A percentile compares a stretch with the other conserved stretches of the same genome.
These are phyloP conservation scores for Phytophthora podocarpi DNA, from an alignment of 352 stramenopile genomes.

Conservation along the genomic window DNA sequence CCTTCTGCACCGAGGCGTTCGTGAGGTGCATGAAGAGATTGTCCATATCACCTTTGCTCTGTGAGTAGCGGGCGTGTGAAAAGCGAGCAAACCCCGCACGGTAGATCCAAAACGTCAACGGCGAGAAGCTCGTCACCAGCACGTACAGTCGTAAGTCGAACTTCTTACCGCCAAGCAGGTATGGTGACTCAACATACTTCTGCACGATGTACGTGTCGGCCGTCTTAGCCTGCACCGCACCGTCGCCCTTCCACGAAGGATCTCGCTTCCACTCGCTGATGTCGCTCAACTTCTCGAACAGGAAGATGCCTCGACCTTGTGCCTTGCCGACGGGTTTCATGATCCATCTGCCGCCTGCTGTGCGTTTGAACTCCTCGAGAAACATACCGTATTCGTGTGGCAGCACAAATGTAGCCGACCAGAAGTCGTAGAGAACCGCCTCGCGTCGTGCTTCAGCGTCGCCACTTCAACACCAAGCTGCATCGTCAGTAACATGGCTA, in stretches of 20 bases:
- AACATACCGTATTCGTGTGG: conserved; percentile 89
- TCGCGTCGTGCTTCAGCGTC: conserved; percentile 40
- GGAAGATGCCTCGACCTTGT: conserved; percentile 82
- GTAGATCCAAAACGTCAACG: conserved; percentile 88
- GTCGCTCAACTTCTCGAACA: conserved; percentile 88
- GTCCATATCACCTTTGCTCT: conserved; percentile 66
- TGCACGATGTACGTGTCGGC: conserved; percentile 81
- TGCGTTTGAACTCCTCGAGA: conserved; percentile 68
- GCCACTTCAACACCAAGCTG: conserved; percentile 24
- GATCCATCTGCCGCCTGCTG: conserved; percentile 86
- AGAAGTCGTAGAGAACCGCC: conserved; percentile 64
- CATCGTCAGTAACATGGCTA: conserved; percentile 12
- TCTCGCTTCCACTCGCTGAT: conserved; percentile 90
- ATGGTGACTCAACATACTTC: conserved; percentile 76
- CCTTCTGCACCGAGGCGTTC: conserved; percentile 82
- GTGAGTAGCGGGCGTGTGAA: conserved; percentile 77
- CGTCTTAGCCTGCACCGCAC: conserved; percentile 45
- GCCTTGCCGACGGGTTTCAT: conserved; percentile 94
- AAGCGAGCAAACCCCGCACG: conserved; percentile 85
- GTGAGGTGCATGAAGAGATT: conserved; percentile 77
- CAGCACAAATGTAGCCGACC: conserved; percentile 83
- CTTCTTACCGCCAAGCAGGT: conserved; percentile 87
- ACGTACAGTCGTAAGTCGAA: conserved; percentile 92
- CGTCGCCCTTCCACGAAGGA: conserved; percentile 53
- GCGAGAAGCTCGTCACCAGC: conserved; percentile 85